Conservation (phyloP, 495 filamentous ascomycete species). For the Symbiotaphrina buchneri region DNA sequence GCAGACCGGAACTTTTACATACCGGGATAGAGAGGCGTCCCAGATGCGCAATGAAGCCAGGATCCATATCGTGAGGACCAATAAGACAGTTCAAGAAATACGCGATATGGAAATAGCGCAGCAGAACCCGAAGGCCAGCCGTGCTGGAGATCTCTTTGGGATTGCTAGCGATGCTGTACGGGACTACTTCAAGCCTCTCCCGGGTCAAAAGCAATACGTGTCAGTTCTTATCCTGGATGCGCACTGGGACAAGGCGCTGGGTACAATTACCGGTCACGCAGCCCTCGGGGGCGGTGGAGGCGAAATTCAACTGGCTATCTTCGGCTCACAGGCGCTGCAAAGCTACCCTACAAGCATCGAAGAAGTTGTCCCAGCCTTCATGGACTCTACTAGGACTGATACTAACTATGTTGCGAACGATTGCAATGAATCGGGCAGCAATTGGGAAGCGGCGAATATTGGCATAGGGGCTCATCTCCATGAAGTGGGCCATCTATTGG, state of each 20-base stretch:
- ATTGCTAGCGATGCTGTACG: constrained; percentile 58
- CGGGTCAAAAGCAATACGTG: constrained; percentile 67
- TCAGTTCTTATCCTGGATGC: constrained; percentile 65
- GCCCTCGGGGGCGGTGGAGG: constrained; percentile 46
- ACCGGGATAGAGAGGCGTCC: constrained; percentile 39
- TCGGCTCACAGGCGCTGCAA: constrained; percentile 74
- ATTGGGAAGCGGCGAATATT: constrained; percentile 78
- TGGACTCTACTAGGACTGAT: constrained; percentile 73
- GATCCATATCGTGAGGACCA: constrained; percentile 56
- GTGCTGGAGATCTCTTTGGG: constrained; percentile 44
- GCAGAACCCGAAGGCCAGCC: constrained; percentile 42
- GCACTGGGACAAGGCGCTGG: constrained; percentile 56
- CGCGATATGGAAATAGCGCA: constrained; percentile 60
- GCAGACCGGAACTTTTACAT: constrained; percentile 55
- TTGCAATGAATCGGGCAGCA: constrained; percentile 61
- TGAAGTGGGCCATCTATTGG: constrained; percentile 70
- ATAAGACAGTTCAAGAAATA: constrained; percentile 71
- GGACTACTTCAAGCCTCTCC: constrained; percentile 45
- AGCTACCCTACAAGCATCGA: constrained; percentile 70
- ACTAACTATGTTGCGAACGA: constrained; percentile 65
- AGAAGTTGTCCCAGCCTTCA: constrained; percentile 68
- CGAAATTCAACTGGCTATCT: constrained; percentile 63
- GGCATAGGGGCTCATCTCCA: constrained; percentile 85
- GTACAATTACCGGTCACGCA: constrained; percentile 59
- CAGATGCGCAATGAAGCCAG: constrained; percentile 77